Evolutionary conservation across 768 basidiomycete species (phyloP), one percentile per base, ranked within the genome.

Genomic region (Auriscalpium vulgare): DNA sequence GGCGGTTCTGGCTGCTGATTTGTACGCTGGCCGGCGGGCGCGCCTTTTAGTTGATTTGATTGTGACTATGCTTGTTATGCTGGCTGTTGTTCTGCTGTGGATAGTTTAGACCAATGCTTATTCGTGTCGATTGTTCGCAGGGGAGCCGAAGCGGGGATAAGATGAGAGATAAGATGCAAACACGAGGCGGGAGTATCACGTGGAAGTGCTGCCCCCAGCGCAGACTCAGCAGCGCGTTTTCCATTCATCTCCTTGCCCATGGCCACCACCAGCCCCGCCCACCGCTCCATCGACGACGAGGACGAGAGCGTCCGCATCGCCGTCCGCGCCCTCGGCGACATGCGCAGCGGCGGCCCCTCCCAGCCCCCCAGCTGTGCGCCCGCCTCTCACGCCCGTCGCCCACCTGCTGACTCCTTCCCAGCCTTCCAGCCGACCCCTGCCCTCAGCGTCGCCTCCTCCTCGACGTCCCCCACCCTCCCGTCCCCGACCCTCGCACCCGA

Each of bases 291-390:
- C 62, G 76, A 77, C 51, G 74, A 75, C 64, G 78, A 87, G 55
- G 88, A 89, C 60, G 88, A 89, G 69, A 84, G 81, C 63, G 87
- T 90, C 0, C 78, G 83, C 51, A 91, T 91, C 66, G 91, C 90
- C 19, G 83, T 88, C 11, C 71, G 78, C 38, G 90, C 88, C 0
- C 75, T 92, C 14, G 88, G 78, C 29, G 85, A 88, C 64, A 91
- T 91, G 90, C 77, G 85, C 54, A 84, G 78, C 52, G 74, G 78
- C 56, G 66, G 57, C 8, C 51, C 49, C 23, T 62, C 66, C 8
- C 60, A 58, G 38, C 64, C 66, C 35, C 58, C 59, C 38, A 65
- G 59, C 51, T 68, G 68, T 68, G 40, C 60, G 62, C 60, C 36
- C 56, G 49, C 51, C 44, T 17, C 54, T 37, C 51, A 17, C 40